These are phyloP conservation scores for Nakazawaea holstii DNA, from an alignment of 805 yeast species.

Conservation along the genomic window DNA sequence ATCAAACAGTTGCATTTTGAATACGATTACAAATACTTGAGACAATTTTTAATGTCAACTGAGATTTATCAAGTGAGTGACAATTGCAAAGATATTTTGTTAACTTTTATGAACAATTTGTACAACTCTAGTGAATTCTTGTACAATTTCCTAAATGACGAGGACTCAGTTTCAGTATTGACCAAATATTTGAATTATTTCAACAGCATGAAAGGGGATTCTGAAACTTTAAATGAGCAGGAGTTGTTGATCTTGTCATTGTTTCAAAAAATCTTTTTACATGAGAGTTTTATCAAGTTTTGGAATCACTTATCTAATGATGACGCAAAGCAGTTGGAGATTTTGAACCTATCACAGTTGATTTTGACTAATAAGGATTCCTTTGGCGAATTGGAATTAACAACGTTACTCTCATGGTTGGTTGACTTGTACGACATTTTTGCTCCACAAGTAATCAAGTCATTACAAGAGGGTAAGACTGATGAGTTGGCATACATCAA, in stretches of 20 bases:
- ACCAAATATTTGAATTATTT: neutral
- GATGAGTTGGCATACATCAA: constrained; percentile 16
- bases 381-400: constrained; percentile 34
- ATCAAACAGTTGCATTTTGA: constrained; percentile 2
- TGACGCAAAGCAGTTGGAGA: constrained; percentile 3
- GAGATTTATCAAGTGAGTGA: neutral
- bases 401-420: constrained; percentile 37
- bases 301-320: constrained; percentile 11
- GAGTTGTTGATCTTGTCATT: constrained; percentile 20
- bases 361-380: constrained; percentile 31
- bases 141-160: constrained; percentile 14
- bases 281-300: constrained; percentile 28
- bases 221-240: constrained; percentile 7
- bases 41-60: neutral
- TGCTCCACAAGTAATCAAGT: constrained; percentile 12
- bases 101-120: constrained; percentile 9
- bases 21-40: neutral
- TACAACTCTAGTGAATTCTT: constrained; percentile 15
- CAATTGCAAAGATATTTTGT: neutral
- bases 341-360: constrained; percentile 27
- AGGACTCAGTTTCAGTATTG: neutral
- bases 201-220: neutral
- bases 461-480: constrained; percentile 15
- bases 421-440: constrained; percentile 24
- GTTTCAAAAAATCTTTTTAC: constrained; percentile 19